Conservation (phyloP, 495 filamentous ascomycete genomes). For the Neurospora sublineolata region DNA sequence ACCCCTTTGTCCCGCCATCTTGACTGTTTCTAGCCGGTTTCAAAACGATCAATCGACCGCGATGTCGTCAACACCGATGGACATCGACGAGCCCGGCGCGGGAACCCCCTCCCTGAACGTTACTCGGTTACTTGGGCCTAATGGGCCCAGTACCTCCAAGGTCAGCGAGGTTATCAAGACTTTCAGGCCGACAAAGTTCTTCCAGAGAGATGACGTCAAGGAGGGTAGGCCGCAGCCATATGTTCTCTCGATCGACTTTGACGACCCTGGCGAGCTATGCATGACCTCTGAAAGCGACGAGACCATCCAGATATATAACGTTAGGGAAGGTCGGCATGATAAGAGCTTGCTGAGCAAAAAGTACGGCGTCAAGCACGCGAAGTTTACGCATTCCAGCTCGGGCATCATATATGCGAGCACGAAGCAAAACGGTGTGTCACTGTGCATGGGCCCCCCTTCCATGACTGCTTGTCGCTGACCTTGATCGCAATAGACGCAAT, state of each 20-base stretch:
- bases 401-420: slow-evolving; percentile 92
- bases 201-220: slow-evolving; percentile 32
- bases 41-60: background rate
- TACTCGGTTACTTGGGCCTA: slow-evolving; percentile 22
- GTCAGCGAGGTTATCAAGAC: slow-evolving; percentile 35
- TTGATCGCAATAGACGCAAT: slow-evolving; percentile 53
- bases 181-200: slow-evolving; percentile 42
- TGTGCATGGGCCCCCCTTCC: background rate
- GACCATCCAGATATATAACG: slow-evolving; percentile 87
- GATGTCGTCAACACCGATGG: slow-evolving; percentile 46
- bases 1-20: background rate
- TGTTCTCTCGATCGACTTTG: slow-evolving; percentile 76
- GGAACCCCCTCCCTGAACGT: slow-evolving; percentile 30
- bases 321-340: slow-evolving; percentile 73
- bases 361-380: slow-evolving; percentile 85
- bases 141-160: slow-evolving; percentile 25
- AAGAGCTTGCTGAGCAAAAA: slow-evolving; percentile 85
- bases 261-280: slow-evolving; percentile 81
- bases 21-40: background rate
- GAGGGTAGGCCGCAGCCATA: slow-evolving; percentile 28
- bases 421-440: slow-evolving; percentile 63
- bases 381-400: slow-evolving; percentile 81
- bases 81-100: slow-evolving; percentile 33
- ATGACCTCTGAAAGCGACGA: slow-evolving; percentile 85
- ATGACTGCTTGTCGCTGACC: background rate